Conservation (phyloP, 331 rosid genomes). For the Acacia pycnantha region DNA sequence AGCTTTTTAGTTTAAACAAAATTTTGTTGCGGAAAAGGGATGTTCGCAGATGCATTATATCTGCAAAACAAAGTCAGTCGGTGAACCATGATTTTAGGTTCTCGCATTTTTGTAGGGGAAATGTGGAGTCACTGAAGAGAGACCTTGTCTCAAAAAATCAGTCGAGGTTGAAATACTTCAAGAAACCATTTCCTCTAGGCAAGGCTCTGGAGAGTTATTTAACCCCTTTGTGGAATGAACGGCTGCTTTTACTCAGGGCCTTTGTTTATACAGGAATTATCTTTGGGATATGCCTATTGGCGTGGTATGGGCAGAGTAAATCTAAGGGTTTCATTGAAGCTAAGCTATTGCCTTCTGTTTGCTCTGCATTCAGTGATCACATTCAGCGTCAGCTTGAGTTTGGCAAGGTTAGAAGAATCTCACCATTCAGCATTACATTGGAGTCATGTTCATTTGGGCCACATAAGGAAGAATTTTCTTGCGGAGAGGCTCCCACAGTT, state of each 20-base stretch:
- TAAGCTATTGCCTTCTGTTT: conserved; percentile 75
- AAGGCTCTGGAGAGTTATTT: conserved; percentile 52
- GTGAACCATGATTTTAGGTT: conserved; percentile 50
- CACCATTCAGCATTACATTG: conserved; percentile 83
- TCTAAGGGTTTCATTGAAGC: conserved; percentile 71
- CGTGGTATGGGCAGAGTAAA: conserved; percentile 75
- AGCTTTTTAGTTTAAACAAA: conserved; percentile 36
- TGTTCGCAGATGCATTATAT: conserved; percentile 30
- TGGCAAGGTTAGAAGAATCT: conserved; percentile 77
- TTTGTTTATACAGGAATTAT: conserved; percentile 61
- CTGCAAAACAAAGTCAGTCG: conserved; percentile 53
- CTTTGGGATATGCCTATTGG: conserved; percentile 73
- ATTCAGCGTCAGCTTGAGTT: conserved; percentile 73
- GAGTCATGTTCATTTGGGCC: conserved; percentile 89
- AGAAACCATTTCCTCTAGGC: conserved; percentile 52
- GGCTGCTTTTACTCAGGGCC: conserved; percentile 70
- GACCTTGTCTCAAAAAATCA: conserved; percentile 42
- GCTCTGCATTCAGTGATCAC: conserved; percentile 62
- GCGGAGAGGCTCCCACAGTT: conserved; percentile 78
- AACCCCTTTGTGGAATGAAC: conserved; percentile 63
- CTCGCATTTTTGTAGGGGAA: conserved; percentile 54
- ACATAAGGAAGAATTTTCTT: conserved; percentile 73
- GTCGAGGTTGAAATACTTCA: conserved; percentile 59
- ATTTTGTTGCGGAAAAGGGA: conserved; percentile 37
- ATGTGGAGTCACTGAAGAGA: conserved; percentile 60